Base-by-base conservation (phyloP, 805 yeast species). In the Clavispora vitiphila region DNA sequence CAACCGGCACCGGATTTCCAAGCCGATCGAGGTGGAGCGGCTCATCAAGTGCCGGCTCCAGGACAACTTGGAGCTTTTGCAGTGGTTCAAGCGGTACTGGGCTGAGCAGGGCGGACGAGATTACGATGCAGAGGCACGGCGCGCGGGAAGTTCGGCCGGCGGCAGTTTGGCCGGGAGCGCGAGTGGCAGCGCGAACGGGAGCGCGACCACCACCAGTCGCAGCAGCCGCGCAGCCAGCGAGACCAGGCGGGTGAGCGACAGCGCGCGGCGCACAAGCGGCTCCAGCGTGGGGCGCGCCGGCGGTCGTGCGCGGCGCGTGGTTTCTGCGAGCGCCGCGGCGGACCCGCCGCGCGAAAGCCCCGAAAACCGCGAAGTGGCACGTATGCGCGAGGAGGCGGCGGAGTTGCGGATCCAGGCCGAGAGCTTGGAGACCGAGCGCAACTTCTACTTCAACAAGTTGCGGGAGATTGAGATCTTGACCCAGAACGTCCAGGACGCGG, bases 61-160 rank as follows among this genome's bases (percentile, higher is more conserved):
- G 61, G 98, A 91, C 58, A 93, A 93, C 62, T 73, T 93, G 54
- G 98, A 90, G 65, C 85, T 93, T 55, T 67, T 90, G 49, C 99
- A 93, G 65, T 93, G 96, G 96, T 72, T 88, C 56, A 82, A 86
- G 57, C 76, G 76, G 54, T 81, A 71, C 55, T 91, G 98, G 97
- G 71, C 73, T 47, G 91, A 85, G 40, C 73, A 79, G 55, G 32
- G 32, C 32, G 32, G 32, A 12, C 81, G 77, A 57, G 83, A 82
- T 42, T 90, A 90, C 56, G 95, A 90, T 60, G 79, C 96, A 1
- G 60, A 62, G 11, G 44, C 58, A 5, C 50, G 61, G 35, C 56
- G 71, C 35, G 50, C 43, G 4, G 8, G 20, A 3, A 21, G 29
- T 21, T 39, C 40, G 20, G n/a, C 40, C n/a, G 27, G 14, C 24